phyloP scores from a whole-genome alignment of 345 rosid species.

The Eucalyptus erythrocorys region DNA sequence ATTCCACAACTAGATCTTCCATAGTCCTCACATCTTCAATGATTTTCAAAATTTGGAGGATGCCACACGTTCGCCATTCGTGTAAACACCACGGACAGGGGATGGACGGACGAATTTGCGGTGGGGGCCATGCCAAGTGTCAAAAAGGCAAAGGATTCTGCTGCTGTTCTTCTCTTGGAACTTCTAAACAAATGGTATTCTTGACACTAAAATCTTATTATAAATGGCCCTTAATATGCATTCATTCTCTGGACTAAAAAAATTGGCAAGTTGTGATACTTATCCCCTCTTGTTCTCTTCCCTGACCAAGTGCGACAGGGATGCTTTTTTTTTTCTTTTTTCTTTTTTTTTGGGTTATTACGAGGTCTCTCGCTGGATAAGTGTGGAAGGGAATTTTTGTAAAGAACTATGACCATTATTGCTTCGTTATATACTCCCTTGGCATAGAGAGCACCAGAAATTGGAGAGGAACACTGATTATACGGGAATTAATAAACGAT shows the following conservation, averaged over 20 bases:
- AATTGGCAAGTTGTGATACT: background rate
- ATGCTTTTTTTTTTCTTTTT: background rate
- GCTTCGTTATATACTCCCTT: background rate
- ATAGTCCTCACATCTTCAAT: too few relatives aligned
- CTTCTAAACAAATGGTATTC: conserved; percentile 53
- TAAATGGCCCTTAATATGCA: background rate
- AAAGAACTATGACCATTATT: background rate
- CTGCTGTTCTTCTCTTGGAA: conserved; percentile 75
- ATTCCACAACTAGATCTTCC: too few relatives aligned
- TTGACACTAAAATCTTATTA: background rate
- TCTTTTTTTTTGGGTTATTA: background rate
- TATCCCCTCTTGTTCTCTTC: background rate
- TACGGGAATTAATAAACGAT: background rate
- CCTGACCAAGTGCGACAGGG: background rate
- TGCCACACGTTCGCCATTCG: conserved; percentile 68
- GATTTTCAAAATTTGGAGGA: too few relatives aligned
- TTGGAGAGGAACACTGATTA: background rate
- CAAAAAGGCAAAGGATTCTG: conserved; percentile 97
- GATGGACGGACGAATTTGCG: conserved; percentile 91
- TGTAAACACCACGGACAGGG: conserved; percentile 67
- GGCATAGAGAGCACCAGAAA: background rate
- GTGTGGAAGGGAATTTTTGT: background rate
- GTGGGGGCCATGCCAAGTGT: conserved; percentile 99
- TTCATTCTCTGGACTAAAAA: background rate
- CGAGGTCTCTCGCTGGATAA: background rate